Base-by-base conservation (phyloP, 2,329 filamentous ascomycete genomes). In the Pyricularia sp. region DNA sequence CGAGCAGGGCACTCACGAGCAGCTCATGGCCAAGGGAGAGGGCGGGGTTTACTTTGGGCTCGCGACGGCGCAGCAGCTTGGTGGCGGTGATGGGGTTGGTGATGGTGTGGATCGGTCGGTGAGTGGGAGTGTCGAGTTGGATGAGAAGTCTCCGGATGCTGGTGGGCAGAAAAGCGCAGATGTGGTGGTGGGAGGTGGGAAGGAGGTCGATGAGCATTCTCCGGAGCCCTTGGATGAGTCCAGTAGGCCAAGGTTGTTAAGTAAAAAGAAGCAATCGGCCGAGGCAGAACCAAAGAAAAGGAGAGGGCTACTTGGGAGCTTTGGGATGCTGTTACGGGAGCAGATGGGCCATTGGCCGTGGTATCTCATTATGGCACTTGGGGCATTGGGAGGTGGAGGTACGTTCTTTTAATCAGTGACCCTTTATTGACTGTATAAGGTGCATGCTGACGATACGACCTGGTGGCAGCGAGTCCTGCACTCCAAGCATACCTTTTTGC, bases 11-110 rank as follows among this genome's bases (percentile, higher is more conserved):
- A 75, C 73, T 0, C 77, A 78, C 65, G 71, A 71, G 5, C 69
- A 73, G 7, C 71, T 77, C 14, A 70, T 77, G 42, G 42, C 42
- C 42, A 5, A 77, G 81, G 81, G 68, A 28, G 81, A 86, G 6
- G 81, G 80, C 1, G 87, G 91, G 0, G 81, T 90, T 11, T 94
- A 94, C 73, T 84, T 83, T 65, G 83, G 83, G 1, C 83, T 93
- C 9, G 90, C 92, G 2, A 81, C 84, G 64, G 86, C 87, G 9
- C 87, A 90, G 71, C 79, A 85, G 58, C 78, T 89, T n/a, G 81
- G 80, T 0, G 79, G 85, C 20, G 81, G 80, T 0, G 79, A 85
- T 4, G 73, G 74, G 0, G 81, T 82, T 23, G 77, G 77, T 30
- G 33, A 12, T 1, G 42, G 11, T n/a, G 69, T 69, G 25, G 50